Conservation (phyloP, 106 monocot species). For the Acorus calamus region DNA sequence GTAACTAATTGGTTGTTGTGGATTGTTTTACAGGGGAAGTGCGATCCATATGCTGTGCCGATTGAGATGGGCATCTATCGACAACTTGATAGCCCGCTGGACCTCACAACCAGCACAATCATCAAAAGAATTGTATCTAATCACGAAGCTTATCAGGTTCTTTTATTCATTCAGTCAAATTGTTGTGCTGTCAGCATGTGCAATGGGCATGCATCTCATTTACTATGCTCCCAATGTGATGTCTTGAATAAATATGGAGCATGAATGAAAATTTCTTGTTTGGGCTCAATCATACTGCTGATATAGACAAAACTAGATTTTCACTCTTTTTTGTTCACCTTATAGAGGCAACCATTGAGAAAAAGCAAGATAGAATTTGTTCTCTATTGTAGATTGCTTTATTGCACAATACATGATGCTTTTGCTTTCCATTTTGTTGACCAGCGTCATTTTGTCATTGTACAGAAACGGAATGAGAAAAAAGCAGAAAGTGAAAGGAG, state of each 20-base stretch:
- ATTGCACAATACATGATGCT: not conserved
- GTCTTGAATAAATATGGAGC: too few relatives aligned
- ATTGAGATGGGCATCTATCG: constrained; percentile 48
- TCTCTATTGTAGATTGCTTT: too few relatives aligned
- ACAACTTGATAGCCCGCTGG: constrained; percentile 53
- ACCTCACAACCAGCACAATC: constrained; percentile 73
- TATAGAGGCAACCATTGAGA: too few relatives aligned
- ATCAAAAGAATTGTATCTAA: constrained; percentile 67
- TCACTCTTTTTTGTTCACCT: too few relatives aligned
- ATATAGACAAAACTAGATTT: too few relatives aligned
- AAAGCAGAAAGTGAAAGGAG: constrained; percentile 22
- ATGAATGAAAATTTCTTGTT: too few relatives aligned
- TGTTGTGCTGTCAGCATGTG: too few relatives aligned
- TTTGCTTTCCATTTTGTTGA: not conserved
- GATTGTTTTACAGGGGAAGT: constrained; percentile 23
- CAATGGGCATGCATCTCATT: too few relatives aligned
- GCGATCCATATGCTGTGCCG: constrained; percentile 56
- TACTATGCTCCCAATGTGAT: too few relatives aligned
- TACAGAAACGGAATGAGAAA: constrained; percentile 25
- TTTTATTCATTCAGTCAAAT: not conserved
- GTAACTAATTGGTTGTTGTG: too few relatives aligned
- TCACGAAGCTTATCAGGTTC: constrained; percentile 73
- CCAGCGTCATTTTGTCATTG: not conserved
- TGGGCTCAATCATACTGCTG: too few relatives aligned
- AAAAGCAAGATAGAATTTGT: too few relatives aligned